phyloP scores from a whole-genome alignment of 768 basidiomycete species.

The Crassisporium funariophilum region DNA sequence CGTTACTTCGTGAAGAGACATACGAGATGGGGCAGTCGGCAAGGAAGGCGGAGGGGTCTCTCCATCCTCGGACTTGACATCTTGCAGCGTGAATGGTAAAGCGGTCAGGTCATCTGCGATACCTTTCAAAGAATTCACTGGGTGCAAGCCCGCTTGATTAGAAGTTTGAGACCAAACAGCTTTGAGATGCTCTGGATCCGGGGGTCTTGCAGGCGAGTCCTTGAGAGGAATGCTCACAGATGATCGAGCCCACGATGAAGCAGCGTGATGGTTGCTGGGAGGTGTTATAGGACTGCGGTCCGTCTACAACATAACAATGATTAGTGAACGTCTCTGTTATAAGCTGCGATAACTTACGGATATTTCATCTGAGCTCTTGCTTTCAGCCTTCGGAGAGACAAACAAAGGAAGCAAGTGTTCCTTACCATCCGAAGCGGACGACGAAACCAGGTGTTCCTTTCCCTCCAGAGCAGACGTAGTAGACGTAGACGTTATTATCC shows the following conservation, averaged over 20 bases:
- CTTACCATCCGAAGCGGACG: constrained; percentile 6
- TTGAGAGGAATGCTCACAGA: constrained; percentile 60
- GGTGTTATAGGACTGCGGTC: constrained; percentile 52
- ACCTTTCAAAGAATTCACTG: constrained; percentile 80
- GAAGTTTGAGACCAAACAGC: constrained; percentile 83
- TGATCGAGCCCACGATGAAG: constrained; percentile 56
- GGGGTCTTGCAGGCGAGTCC: constrained; percentile 67
- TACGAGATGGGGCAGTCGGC: constrained; percentile 63
- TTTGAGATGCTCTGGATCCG: constrained; percentile 84
- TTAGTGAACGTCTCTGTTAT: constrained; percentile 12
- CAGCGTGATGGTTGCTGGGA: constrained; percentile 40
- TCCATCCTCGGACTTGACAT: constrained; percentile 86
- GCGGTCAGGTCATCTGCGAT: constrained; percentile 82
- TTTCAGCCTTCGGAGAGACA: constrained; percentile 42
- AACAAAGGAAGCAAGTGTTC: constrained; percentile 10
- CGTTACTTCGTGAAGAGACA: constrained; percentile 82
- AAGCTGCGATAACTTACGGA: constrained; percentile 36
- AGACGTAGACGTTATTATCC: neutral
- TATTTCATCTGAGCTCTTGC: constrained; percentile 55
- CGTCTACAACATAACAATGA: constrained; percentile 28
- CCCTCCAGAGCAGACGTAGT: neutral
- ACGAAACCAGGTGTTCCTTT: constrained; percentile 2
- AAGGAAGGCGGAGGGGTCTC: constrained; percentile 72
- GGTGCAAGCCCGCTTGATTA: constrained; percentile 64
- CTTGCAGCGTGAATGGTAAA: constrained; percentile 79